These are phyloP conservation scores for Paxillus involutus DNA, from an alignment of 768 basidiomycete genomes.

Conservation along the genomic window DNA sequence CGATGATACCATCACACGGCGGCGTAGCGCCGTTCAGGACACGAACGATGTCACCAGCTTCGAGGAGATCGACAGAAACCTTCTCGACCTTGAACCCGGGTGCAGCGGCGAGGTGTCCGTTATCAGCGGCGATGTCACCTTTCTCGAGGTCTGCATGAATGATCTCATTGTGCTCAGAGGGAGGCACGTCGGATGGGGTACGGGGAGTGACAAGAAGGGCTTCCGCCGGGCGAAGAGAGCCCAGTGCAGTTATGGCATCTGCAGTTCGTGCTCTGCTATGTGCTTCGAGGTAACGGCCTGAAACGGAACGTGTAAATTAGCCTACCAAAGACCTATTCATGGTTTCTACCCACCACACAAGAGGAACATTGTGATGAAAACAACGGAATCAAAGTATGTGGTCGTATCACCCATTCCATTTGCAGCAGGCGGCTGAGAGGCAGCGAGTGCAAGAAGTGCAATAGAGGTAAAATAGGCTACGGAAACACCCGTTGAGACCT, in stretches of 20 bases:
- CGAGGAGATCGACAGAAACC: conserved; percentile 60
- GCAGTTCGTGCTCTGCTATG: conserved; percentile 70
- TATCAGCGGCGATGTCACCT: conserved; percentile 26
- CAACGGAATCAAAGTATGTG: conserved; percentile 81
- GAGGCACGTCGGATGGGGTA: conserved; percentile 3
- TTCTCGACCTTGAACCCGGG: conserved; percentile 35
- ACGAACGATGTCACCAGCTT: conserved; percentile 77
- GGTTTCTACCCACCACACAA: conserved; percentile 50
- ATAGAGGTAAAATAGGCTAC: conserved; percentile 80
- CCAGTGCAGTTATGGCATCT: conserved; percentile 70
- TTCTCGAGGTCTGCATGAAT: conserved; percentile 37
- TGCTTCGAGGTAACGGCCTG: conserved; percentile 65
- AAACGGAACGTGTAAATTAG: neutral
- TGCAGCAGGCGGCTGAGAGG: conserved; percentile 37
- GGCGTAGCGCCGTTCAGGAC: conserved; percentile 73
- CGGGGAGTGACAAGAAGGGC: conserved; percentile 52
- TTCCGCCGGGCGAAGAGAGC: conserved; percentile 59
- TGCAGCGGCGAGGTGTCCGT: conserved; percentile 7
- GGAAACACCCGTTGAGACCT: conserved; percentile 65
- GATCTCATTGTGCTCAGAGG: conserved; percentile 7
- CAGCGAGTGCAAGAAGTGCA: conserved; percentile 62
- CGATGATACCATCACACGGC: conserved; percentile 71
- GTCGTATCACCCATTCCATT: conserved; percentile 49
- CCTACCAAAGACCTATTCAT: neutral
- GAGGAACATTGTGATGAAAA: conserved; percentile 81